A percentile compares a stretch with the other conserved stretches of the same genome.
These are phyloP conservation scores for Cystoderma amianthinum DNA, from an alignment of 768 basidiomycete genomes.

Conservation along the genomic window DNA sequence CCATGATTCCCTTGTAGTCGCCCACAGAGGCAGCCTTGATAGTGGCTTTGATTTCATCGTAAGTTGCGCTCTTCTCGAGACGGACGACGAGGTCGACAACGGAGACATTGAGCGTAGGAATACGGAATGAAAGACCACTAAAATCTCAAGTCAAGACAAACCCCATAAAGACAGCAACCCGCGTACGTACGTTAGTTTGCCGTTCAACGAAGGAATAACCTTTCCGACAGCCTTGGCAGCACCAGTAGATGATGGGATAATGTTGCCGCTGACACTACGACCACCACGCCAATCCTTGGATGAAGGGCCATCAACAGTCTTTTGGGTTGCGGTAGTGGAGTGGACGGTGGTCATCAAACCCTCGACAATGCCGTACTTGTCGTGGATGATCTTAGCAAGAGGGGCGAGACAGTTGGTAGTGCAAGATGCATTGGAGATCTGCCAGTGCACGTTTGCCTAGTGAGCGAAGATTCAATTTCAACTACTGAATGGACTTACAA, in stretches of 20 bases:
- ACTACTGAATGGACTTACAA: constrained; percentile 60
- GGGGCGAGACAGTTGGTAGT: constrained; percentile 99
- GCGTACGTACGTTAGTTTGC: constrained; percentile 84
- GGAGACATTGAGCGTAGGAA: constrained; percentile 93
- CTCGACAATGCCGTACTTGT: constrained; percentile 94
- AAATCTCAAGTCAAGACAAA: too few species aligned
- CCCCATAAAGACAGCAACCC: too few species aligned
- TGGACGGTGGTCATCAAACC: constrained; percentile 99
- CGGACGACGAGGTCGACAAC: constrained; percentile 97
- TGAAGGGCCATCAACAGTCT: constrained; percentile 92
- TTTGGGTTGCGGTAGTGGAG: constrained; percentile 92
- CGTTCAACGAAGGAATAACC: constrained; percentile 93
- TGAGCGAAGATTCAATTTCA: too few species aligned
- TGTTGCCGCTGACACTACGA: constrained; percentile 94
- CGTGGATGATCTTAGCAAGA: constrained; percentile 95
- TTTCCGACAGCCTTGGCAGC: constrained; percentile 99
- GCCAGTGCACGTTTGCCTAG: too few species aligned
- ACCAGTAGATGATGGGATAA: constrained; percentile 98
- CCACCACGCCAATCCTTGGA: constrained; percentile 97
- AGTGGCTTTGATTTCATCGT: constrained; percentile 86
- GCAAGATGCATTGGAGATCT: constrained; percentile 99
- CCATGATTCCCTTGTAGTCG: constrained; percentile 66
- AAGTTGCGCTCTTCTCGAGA: constrained; percentile 76
- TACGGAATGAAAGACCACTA: constrained; percentile 94
- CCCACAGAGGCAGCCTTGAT: constrained; percentile 75